Evolutionary conservation across 192 early-diverging fungal species (phyloP), one percentile per base, ranked within the genome.

Genomic region (Geranomyces variabilis): DNA sequence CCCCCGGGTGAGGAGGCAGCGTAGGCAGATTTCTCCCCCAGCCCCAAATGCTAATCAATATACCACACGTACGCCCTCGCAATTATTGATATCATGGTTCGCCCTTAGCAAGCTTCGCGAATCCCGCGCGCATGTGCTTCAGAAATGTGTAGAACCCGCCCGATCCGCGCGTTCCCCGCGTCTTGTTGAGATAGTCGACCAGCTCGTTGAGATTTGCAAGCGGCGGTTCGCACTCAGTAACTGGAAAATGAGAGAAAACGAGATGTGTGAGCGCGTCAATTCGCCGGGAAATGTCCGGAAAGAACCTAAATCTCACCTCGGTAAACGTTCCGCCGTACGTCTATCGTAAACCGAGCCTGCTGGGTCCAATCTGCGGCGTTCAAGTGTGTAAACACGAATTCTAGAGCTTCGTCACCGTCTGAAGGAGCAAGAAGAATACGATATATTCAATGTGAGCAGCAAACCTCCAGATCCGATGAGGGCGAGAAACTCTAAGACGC

Each of bases 71-170:
- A 41, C 36, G 36, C 36, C 10, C 36, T 41, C 36, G 10, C 36
- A 41, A 41, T 7, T 7, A 41, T 41, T 41, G 36, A 41, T 22
- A 41, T 10, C 10, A 41, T 41, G 36, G 36, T 41, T 41, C 36
- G 3, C 36, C 36, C 17, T 76, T 83, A 15, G 69, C 61, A 8
- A 74, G 59, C 17, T 86, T 78, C 10, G 73, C 70, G 77, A 92
- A 92, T 3, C 77, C 82, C 43, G 74, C 74, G 6, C 91, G 86
- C 48, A 88, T 81, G 49, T 78, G 79, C 78, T 92, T 90, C 62
- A 92, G 60, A 59, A 92, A 92, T 0, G 79, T 80, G 75, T 84
- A 90, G 70, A 92, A 90, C 69, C 91, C 91, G 17, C 29, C 29
- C 7, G 51, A 53, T 10, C 36, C 36, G 36, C 36, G 36, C 36